Evolutionary conservation across 345 rosid genomes (phyloP).

Genomic region (Corchorus capsularis): DNA sequence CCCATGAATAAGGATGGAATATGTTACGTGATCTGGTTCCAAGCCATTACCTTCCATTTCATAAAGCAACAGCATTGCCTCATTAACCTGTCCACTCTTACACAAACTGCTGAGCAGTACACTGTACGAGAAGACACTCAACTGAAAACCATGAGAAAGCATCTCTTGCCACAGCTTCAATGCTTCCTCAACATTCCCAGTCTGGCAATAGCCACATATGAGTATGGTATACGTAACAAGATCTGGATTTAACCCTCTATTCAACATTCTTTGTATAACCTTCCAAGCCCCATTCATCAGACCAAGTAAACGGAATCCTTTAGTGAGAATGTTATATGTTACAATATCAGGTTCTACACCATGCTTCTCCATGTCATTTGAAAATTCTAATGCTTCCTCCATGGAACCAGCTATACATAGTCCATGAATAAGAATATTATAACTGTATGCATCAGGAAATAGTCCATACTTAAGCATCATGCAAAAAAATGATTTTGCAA

Average conservation of each 20-base stretch:
- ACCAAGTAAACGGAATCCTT: conserved; percentile 59
- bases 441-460: conserved; percentile 66
- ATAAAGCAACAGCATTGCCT: conserved; percentile 50
- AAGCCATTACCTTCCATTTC: conserved; percentile 56
- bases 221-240: conserved; percentile 50
- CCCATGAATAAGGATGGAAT: conserved; percentile 69
- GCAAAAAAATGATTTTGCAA: conserved; percentile 64
- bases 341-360: conserved; percentile 71
- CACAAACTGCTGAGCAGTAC: conserved; percentile 68
- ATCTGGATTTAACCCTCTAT: conserved; percentile 60
- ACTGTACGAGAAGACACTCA: conserved; percentile 47
- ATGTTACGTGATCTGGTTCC: conserved; percentile 57
- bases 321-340: conserved; percentile 67
- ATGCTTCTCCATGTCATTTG: conserved; percentile 57
- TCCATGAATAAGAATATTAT: conserved; percentile 80
- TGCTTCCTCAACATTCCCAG: conserved; percentile 59
- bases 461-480: conserved; percentile 74
- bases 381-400: conserved; percentile 64
- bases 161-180: conserved; percentile 53
- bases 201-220: conserved; percentile 62
- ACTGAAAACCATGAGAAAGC: conserved; percentile 54
- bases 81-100: conserved; percentile 51
- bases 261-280: conserved; percentile 45
- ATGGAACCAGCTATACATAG: conserved; percentile 67
- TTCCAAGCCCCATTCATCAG: conserved; percentile 50